Conservation (phyloP, 164 flowering plant genomes). For the Brasenia schreberi region DNA sequence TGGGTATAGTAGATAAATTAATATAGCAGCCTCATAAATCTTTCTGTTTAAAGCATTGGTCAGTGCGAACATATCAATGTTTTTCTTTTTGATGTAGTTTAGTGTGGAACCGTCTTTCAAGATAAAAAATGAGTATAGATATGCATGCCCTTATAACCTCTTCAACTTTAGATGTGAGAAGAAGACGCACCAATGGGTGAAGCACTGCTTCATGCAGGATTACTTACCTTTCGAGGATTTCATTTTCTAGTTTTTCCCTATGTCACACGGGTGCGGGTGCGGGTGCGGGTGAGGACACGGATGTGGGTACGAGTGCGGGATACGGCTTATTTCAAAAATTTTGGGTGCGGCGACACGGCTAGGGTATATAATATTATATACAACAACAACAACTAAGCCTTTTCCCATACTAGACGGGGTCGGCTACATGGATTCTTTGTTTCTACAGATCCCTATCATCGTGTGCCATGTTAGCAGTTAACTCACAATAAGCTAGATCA, state of each 20-base stretch:
- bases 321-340: no score
- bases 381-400: no score
- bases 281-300: no score
- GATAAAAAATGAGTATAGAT: conserved; percentile 31
- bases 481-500: no score
- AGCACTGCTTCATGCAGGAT: conserved; percentile 38
- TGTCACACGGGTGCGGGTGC: no score
- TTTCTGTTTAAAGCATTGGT: conserved; percentile 52
- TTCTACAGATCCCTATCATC: no score
- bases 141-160: conserved; percentile 44
- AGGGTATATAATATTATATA: no score
- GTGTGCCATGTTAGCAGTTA: no score
- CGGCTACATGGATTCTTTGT: no score
- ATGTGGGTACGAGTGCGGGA: no score
- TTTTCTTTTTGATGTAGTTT: conserved; percentile 49
- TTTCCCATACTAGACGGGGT: no score
- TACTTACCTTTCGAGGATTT: conserved; percentile 27
- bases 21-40: conserved; percentile 56
- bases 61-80: conserved; percentile 32
- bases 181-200: conserved; percentile 36
- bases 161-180: conserved; percentile 52
- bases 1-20: conserved; percentile 59
- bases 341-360: no score
- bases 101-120: conserved; percentile 27
- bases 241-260: conserved; percentile 27